phyloP scores from a whole-genome alignment of 768 basidiomycete genomes.

The Trametes maxima region DNA sequence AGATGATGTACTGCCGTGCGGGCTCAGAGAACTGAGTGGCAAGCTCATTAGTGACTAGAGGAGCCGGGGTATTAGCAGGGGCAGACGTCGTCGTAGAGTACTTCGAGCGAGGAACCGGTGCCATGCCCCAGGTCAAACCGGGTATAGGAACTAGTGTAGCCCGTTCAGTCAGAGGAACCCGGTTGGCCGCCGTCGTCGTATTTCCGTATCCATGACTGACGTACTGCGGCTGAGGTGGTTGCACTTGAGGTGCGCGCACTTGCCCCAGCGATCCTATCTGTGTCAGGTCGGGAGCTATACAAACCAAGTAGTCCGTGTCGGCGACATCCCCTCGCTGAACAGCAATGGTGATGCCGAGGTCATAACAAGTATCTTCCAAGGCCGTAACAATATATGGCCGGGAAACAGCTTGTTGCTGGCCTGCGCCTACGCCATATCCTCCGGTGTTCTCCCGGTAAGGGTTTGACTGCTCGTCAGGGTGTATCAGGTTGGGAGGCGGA shows the following conservation, averaged over 20 bases:
- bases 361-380: conserved; percentile 66
- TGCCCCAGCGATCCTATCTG: conserved; percentile 72
- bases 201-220: conserved; percentile 41
- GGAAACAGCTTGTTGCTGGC: conserved; percentile 46
- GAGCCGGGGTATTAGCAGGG: conserved; percentile 42
- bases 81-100: conserved; percentile 34
- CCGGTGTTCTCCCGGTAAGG: conserved; percentile 48
- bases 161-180: conserved; percentile 75
- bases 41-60: conserved; percentile 74
- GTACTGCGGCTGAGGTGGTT: conserved; percentile 43
- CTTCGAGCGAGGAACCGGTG: conserved; percentile 47
- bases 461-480: conserved; percentile 69
- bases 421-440: conserved; percentile 52
- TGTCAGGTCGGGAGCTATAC: conserved; percentile 74
- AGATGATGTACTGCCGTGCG: conserved; percentile 79
- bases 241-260: conserved; percentile 47
- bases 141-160: conserved; percentile 77
- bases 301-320: conserved; percentile 73
- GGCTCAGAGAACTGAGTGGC: conserved; percentile 78
- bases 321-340: conserved; percentile 77
- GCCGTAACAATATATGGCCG: conserved; percentile 61
- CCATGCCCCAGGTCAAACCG: conserved; percentile 85
- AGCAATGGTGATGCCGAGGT: conserved; percentile 65
- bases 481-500: conserved; percentile 73
- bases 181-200: conserved; percentile 37